These are phyloP conservation scores for Perkinsus marinus DNA, from an alignment of 169 alveolate genomes.

Conservation along the genomic window DNA sequence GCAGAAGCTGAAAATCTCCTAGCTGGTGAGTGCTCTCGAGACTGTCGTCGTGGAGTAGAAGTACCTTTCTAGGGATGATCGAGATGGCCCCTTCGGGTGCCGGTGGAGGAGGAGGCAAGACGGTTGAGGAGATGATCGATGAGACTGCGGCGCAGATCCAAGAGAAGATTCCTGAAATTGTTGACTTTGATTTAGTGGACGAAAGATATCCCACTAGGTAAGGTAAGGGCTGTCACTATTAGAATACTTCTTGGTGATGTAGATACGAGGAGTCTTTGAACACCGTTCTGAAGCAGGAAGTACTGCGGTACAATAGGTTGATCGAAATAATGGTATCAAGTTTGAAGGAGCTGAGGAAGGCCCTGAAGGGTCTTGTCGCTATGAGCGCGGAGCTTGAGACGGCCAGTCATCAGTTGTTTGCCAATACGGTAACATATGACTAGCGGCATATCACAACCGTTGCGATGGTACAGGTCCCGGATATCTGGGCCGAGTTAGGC, in stretches of 20 bases:
- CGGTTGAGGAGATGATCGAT: background rate
- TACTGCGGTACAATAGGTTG: constrained; percentile 67
- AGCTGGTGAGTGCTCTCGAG: background rate
- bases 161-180: constrained; percentile 37
- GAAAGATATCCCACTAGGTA: constrained; percentile 61
- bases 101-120: background rate
- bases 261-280: constrained; percentile 71
- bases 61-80: background rate
- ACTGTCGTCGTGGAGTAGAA: background rate
- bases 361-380: constrained; percentile 60
- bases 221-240: background rate
- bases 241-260: background rate
- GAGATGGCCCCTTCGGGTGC: background rate
- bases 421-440: background rate
- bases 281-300: constrained; percentile 71
- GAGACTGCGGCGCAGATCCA: background rate
- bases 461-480: constrained; percentile 69
- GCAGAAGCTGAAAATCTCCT: background rate
- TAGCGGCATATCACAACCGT: no score
- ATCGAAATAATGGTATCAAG: constrained; percentile 56
- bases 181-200: constrained; percentile 59
- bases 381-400: constrained; percentile 65
- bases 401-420: background rate
- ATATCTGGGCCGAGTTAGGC: constrained; percentile 70
- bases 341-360: constrained; percentile 52